A percentile compares a stretch with the other conserved stretches of the same genome.
These are phyloP conservation scores for Vitis hybrid DNA, from an alignment of 177 flowering plant genomes.

Conservation along the genomic window DNA sequence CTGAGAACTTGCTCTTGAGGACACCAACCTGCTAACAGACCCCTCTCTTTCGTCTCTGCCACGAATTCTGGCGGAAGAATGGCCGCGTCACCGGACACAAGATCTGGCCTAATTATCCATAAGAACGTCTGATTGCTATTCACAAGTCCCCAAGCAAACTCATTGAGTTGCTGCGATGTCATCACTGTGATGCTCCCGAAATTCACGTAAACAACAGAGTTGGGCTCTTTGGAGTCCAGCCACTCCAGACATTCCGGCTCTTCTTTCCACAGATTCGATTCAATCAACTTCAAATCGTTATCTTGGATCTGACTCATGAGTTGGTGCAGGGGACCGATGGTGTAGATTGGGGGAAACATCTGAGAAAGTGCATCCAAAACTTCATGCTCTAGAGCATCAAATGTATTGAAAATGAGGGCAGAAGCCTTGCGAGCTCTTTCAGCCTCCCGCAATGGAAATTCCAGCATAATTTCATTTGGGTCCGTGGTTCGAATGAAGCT, in stretches of 20 bases:
- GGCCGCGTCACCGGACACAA: conserved; percentile 32
- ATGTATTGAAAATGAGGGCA: conserved; percentile 18
- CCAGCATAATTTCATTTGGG: conserved; percentile 19
- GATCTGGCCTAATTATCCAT: conserved; percentile 42
- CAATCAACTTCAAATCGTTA: conserved; percentile 7
- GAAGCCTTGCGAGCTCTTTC: conserved; percentile 7
- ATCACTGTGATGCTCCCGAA: conserved; percentile 46
- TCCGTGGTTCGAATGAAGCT: conserved; percentile 27
- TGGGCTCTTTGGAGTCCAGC: conserved; percentile 33
- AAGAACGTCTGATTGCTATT: conserved; percentile 28
- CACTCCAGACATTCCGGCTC: conserved; percentile 29
- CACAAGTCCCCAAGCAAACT: conserved; percentile 46
- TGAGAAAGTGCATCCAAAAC: conserved; percentile 10
- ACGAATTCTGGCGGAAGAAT: conserved; percentile 38
- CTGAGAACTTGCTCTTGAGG: conserved; percentile 51
- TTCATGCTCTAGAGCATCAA: conserved; percentile 13
- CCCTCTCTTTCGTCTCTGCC: conserved; percentile 31
- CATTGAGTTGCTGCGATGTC: conserved; percentile 28
- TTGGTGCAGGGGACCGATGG: not conserved
- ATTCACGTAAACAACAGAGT: conserved; percentile 40
- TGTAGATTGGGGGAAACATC: not conserved
- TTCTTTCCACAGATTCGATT: conserved; percentile 41
- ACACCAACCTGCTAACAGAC: conserved; percentile 48
- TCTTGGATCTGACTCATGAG: conserved; percentile 11
- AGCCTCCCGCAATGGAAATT: not conserved